Conservation (phyloP, 306 rosid species). For the Carpinus fangiana region DNA sequence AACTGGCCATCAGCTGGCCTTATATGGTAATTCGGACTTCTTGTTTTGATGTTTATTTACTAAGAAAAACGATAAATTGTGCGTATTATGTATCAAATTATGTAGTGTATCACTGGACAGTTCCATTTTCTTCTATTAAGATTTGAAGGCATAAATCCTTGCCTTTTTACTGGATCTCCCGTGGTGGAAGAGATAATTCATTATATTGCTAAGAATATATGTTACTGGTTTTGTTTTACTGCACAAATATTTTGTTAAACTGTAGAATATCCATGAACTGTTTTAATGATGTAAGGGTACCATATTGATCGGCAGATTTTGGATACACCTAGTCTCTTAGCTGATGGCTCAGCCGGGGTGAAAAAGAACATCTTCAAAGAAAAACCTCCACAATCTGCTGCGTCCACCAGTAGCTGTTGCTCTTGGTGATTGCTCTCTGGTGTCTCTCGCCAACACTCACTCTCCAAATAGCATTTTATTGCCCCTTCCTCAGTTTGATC, state of each 20-base stretch:
- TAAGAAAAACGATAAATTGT: background rate
- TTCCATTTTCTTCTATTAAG: background rate
- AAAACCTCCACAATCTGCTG: constrained; percentile 49
- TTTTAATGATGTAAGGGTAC: constrained; percentile 4
- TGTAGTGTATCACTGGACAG: background rate
- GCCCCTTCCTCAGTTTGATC: background rate
- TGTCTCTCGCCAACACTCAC: background rate
- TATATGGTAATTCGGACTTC: no score
- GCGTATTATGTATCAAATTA: background rate
- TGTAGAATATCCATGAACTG: background rate
- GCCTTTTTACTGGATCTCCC: background rate
- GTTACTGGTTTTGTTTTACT: background rate
- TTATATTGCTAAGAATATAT: background rate
- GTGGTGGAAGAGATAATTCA: no score
- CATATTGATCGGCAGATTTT: constrained; percentile 51
- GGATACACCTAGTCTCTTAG: constrained; percentile 79
- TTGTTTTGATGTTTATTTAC: no score
- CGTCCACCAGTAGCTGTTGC: constrained; percentile 61
- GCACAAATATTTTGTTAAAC: background rate
- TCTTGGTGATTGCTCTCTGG: constrained; percentile 40
- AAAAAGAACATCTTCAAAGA: constrained; percentile 69
- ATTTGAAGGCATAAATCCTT: background rate
- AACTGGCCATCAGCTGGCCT: no score
- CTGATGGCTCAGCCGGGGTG: constrained; percentile 67
- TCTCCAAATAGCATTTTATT: background rate